Conservation (phyloP, 768 basidiomycete genomes). For the Xerocomellus chrysenteron region DNA sequence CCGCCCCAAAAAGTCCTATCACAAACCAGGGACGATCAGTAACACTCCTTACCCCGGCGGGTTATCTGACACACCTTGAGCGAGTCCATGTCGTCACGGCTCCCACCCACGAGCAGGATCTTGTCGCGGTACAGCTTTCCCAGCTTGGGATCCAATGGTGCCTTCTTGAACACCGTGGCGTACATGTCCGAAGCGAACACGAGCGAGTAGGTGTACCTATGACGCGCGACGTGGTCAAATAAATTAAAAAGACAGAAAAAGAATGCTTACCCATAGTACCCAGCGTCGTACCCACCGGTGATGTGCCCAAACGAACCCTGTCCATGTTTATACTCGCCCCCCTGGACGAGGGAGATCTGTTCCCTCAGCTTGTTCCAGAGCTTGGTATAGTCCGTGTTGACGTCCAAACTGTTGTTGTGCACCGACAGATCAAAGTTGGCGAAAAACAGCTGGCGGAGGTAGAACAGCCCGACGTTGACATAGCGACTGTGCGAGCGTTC, state of each 20-base stretch:
- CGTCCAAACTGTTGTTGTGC: constrained; percentile 42
- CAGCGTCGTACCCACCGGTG: constrained; percentile 67
- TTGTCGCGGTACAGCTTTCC: constrained; percentile 72
- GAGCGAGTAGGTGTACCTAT: constrained; percentile 70
- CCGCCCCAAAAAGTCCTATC: constrained; percentile 74
- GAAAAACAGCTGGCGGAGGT: constrained; percentile 72
- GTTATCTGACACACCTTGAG: constrained; percentile 49
- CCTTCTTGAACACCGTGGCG: constrained; percentile 74
- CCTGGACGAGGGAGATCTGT: constrained; percentile 66
- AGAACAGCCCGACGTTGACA: constrained; percentile 79
- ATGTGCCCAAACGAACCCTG: constrained; percentile 79
- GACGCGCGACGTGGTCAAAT: background rate
- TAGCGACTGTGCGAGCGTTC: constrained; percentile 49
- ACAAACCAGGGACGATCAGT: too few species aligned
- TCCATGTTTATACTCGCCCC: constrained; percentile 55
- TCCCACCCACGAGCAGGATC: constrained; percentile 70
- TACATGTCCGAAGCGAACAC: constrained; percentile 62
- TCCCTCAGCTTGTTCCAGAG: constrained; percentile 78
- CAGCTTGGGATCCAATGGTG: constrained; percentile 67
- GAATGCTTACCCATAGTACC: constrained; percentile 56
- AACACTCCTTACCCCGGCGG: too few species aligned
- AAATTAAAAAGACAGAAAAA: too few species aligned
- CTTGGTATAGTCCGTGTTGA: constrained; percentile 64
- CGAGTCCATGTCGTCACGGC: constrained; percentile 75
- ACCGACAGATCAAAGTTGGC: constrained; percentile 36